Evolutionary conservation across 2,329 filamentous ascomycete genomes (phyloP), one percentile per base, ranked within the genome.

Genomic region (Alternaria ventricosa): DNA sequence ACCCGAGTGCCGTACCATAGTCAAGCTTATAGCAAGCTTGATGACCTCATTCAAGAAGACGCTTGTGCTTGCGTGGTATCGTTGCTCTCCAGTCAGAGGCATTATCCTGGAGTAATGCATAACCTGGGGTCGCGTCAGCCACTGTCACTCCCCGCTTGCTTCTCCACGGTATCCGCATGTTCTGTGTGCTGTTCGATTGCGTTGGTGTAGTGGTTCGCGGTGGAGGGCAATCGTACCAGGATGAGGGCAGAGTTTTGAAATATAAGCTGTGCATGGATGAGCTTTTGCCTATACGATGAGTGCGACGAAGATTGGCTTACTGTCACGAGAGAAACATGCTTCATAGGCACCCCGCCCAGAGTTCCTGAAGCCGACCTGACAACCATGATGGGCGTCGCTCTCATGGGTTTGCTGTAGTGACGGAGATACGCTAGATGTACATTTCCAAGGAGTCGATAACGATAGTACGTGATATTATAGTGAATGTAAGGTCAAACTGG

Each of bases 61-160:
- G 46, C 95, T 94, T 10, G 96, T 98, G 45, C 94, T 97, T 43
- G 95, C 90, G 72, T 96, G 93, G 81, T 97, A 98, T 78, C 94
- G 90, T 76, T 94, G 92, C 70, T 93, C 92, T 77, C 90, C 89
- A 10, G 87, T 85, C 10, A 90, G 86, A n/a, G 94, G 92, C 94
- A 97, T 97, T 64, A 96, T 89, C 69, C 94, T 89, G 28, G 94
- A 97, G 81, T 98, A 97, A 83, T 97, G 95, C 86, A 97, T 92
- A 60, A 97, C 87, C 92, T 95, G 60, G 33, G 75, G 27, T 41
- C 67, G 50, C 23, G 61, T 70, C 58, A 68, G 63, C 57, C 58
- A 44, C n/a, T 23, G 15, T 15, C 30, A 53, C 20, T 15, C 7
- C 22, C 18, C 6, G 22, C 6, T 20, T 44, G 6, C 8, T 22